Evolutionary conservation across 2,329 filamentous ascomycete species (phyloP), one percentile per base, ranked within the genome.

Genomic region (Penicillium freii): DNA sequence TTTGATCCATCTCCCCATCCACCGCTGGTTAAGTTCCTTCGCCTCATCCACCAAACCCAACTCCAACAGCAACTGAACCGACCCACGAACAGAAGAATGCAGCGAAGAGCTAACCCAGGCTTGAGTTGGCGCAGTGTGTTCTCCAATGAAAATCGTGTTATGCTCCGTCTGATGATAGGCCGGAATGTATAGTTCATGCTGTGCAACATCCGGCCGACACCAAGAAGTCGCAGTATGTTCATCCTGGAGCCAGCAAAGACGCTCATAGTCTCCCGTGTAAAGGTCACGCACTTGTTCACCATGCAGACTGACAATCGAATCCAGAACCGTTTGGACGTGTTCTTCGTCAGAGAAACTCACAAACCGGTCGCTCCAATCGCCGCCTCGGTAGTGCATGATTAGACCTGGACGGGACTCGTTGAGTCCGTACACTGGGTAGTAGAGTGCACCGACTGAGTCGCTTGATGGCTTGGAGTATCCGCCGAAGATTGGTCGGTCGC

Each of bases 11-110:
- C 86, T 78, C 6, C 82, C 85, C 85, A 88, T 88, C 86, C 86
- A 89, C 58, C 81, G 82, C 38, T 83, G 76, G 9, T 83, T 83
- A 6, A 87, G 77, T 48, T 80, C 73, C 74, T 89, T 89, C 2
- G 87, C 87, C 73, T 89, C 87, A 66, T 89, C 86, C 0, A 89
- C 85, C 46, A 89, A 71, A 0, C 87, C 87, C 69, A 89, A 73
- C 63, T 84, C 81, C 69, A 69, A 58, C 11, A 73, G 60, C 36
- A 74, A 51, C 57, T 74, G 71, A 5, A 73, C 57, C 5, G 62
- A 60, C 9, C 72, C 72, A 17, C 69, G 57, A 17, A 70, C 63
- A 31, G 68, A 61, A n/a, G 69, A 72, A 13, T 73, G 62, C 23
- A 73, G 49, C 3, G 66, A 64, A 15, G 66, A 69, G 46, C 66